Evolutionary conservation across 352 stramenopile species (phyloP).

Genomic region (Phytophthora pluvialis): DNA sequence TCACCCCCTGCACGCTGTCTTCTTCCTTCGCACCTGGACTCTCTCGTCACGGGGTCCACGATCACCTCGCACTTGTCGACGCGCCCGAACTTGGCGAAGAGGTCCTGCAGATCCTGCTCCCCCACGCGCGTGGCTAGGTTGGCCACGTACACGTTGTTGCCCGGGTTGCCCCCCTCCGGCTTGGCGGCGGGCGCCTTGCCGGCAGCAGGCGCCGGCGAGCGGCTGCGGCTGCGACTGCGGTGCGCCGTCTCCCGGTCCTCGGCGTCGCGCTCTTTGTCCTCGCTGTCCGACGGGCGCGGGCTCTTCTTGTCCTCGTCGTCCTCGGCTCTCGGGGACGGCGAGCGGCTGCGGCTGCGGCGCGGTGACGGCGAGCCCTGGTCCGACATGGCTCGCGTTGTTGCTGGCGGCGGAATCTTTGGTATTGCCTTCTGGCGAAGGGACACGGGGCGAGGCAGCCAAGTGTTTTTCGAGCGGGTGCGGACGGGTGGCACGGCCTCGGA

Average conservation of each 20-base stretch:
- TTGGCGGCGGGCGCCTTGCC: conserved; percentile 21
- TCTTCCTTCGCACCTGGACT: conserved; percentile 56
- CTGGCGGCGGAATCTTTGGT: conserved; percentile 27
- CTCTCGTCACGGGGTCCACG: conserved; percentile 73
- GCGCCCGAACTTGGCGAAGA: conserved; percentile 79
- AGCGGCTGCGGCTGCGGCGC: conserved; percentile 28
- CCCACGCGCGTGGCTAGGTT: conserved; percentile 66
- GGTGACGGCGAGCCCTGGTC: conserved; percentile 41
- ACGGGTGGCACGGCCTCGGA: conserved; percentile 2
- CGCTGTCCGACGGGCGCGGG: conserved; percentile 1
- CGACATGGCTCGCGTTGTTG: conserved; percentile 39
- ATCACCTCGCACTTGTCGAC: conserved; percentile 85
- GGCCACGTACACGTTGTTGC: conserved; percentile 85
- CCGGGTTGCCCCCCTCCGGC: conserved; percentile 48
- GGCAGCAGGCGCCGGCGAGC: conserved; percentile 40
- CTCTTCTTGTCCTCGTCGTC: conserved; percentile 28
- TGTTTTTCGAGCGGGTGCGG: conserved; percentile 27
- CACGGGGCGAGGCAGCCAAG: conserved; percentile 9
- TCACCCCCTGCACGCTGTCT: too few species aligned
- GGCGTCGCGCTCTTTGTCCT: neutral
- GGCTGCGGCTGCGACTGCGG: conserved; percentile 53
- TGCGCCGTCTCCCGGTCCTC: conserved; percentile 12
- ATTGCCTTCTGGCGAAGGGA: conserved; percentile 16
- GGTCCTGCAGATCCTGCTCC: conserved; percentile 67
- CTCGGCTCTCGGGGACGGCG: conserved; percentile 27